Base-by-base conservation (phyloP, 2,329 filamentous ascomycete species). In the Pyrenophora tritici-repentis region DNA sequence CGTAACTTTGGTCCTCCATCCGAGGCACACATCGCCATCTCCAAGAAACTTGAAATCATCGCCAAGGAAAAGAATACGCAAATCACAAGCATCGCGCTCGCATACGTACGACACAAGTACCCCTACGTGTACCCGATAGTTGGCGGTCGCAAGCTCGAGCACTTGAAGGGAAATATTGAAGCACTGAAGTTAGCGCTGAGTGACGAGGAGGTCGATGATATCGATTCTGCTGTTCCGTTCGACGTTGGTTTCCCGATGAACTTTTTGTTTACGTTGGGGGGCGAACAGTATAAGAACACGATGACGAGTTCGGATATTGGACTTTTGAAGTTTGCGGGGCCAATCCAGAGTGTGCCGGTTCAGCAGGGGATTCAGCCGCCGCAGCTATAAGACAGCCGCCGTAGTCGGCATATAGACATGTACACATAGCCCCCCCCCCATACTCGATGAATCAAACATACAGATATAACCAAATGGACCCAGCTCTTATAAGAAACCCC, bases 101-200 rank as follows among this genome's bases (percentile, higher is more conserved):
- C 88, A 1, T 91, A 91, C 65, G 83, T 91, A 4, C 79, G 88
- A 77, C 79, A 83, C 61, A 91, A 91, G 74, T 77, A 83, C 0
- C 84, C 87, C 0, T 86, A 88, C 56, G 87, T 91, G 9, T 90
- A 89, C 63, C 89, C 89, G 0, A 85, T 92, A 29, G 79, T 91
- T 7, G 88, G 89, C 6, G 86, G 87, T 0, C 80, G 88, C n/a
- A 91, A 86, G 62, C 70, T 89, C 7, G 84, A 87, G 36, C 88
- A 91, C 67, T 74, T 92, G 42, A 83, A 85, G 82, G 82, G 76
- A 13, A 86, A 85, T 61, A 83, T 87, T 50, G 74, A 81, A 61
- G 83, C 81, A 0, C 61, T 87, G 47, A 74, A 65, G 4, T 65
- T 86, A 29, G 59, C 67, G 18, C 69, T 86, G 42, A 78, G 76